These are phyloP conservation scores for Sporothrix mexicana DNA, from an alignment of 2,329 filamentous ascomycete genomes.

Conservation along the genomic window DNA sequence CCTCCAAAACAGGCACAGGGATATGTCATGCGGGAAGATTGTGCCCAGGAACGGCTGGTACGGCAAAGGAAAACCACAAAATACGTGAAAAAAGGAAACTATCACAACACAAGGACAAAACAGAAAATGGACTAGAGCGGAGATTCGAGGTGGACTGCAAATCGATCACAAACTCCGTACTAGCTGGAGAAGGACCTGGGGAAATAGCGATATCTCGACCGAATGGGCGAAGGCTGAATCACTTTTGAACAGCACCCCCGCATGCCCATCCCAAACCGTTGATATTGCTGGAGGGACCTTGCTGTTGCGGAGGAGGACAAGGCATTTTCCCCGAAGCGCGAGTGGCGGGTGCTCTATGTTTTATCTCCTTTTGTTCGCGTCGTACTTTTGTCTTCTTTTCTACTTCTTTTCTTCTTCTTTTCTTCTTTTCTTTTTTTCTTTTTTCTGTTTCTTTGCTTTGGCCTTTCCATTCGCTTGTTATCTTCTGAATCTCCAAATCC, in stretches of 20 bases:
- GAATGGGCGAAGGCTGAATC: not conserved
- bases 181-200: not conserved
- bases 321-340: not conserved
- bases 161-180: not conserved
- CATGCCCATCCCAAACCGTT: not conserved
- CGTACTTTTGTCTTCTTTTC: not conserved
- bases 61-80: not conserved
- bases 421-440: not conserved
- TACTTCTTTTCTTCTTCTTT: not conserved
- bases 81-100: not conserved
- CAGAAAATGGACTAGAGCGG: not conserved
- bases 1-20: not conserved
- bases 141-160: not conserved
- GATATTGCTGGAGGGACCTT: slow-evolving; percentile 5
- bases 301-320: slow-evolving; percentile 1
- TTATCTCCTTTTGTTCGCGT: not conserved
- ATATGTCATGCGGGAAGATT: not conserved
- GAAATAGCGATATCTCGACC: not conserved
- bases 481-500: not conserved
- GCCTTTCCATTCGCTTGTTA: not conserved
- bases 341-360: not conserved
- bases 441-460: not conserved
- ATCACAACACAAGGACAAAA: too few relatives aligned
- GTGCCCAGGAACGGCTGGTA: not conserved
- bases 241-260: not conserved